Conservation (phyloP, 2,329 filamentous ascomycete genomes). For the Penicillium italicum region DNA sequence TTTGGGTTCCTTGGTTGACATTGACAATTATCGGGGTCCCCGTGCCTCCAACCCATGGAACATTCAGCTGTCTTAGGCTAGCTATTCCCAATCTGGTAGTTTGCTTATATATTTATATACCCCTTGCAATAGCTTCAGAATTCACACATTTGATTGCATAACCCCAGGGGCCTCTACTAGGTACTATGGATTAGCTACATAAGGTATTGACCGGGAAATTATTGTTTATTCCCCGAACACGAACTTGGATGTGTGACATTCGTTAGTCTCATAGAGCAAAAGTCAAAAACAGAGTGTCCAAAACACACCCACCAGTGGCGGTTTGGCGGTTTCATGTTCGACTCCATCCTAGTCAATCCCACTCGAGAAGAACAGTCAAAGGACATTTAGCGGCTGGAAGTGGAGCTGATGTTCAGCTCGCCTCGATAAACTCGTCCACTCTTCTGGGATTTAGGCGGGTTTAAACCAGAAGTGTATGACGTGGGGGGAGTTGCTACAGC, state of each 20-base stretch:
- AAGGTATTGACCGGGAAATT: neutral
- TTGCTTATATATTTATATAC: slow-evolving; percentile 20
- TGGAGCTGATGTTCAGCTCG: slow-evolving; percentile 21
- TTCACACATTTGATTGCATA: neutral
- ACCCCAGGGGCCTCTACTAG: neutral
- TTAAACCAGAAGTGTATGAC: slow-evolving; percentile 19
- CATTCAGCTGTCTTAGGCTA: neutral
- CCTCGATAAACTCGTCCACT: slow-evolving; percentile 12
- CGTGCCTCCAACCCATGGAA: slow-evolving; percentile 20
- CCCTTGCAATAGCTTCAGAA: neutral
- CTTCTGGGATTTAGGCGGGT: neutral
- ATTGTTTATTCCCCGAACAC: neutral
- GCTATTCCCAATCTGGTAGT: slow-evolving; percentile 23
- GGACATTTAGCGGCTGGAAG: neutral
- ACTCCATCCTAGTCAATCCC: slow-evolving; percentile 2
- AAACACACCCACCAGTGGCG: neutral
- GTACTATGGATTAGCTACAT: neutral
- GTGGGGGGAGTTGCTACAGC: slow-evolving; percentile 23
- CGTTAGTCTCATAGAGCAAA: neutral
- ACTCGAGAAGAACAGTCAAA: neutral
- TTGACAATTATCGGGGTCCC: slow-evolving; percentile 11
- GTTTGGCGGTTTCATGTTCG: neutral
- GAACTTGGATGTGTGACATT: slow-evolving; percentile 1
- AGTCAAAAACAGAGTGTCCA: neutral
- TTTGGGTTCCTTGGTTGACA: neutral